phyloP scores from a whole-genome alignment of 1,139 yeast species.

The Geotrichum klebahnii region DNA sequence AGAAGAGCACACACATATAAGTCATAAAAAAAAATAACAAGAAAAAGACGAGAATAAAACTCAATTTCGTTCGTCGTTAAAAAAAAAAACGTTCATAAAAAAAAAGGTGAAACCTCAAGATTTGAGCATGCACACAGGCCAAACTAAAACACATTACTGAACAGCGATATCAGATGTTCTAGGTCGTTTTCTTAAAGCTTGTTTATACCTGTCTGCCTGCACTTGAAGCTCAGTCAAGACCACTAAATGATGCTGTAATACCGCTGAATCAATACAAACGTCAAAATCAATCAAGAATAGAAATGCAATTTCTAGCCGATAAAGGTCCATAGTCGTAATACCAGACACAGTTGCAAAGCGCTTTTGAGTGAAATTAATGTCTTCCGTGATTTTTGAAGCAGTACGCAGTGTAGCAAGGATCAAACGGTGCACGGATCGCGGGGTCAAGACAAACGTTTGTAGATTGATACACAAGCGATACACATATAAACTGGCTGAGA shows the following conservation, averaged over 20 bases:
- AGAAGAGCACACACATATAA: no score
- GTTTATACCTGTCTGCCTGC: conserved; percentile 4
- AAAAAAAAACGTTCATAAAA: no score
- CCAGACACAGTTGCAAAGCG: conserved; percentile 55
- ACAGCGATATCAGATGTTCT: conserved; percentile 4
- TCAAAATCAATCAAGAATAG: conserved; percentile 42
- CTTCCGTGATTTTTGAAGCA: conserved; percentile 52
- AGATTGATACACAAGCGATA: conserved; percentile 38
- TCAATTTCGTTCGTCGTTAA: not conserved
- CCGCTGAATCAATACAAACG: conserved; percentile 31
- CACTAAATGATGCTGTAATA: conserved; percentile 8
- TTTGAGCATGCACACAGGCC: no score
- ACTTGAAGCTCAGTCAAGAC: conserved; percentile 7
- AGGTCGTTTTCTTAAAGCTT: conserved; percentile 9
- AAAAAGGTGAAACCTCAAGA: no score
- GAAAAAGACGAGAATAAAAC: no score
- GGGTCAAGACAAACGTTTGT: conserved; percentile 32
- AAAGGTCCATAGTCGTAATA: conserved; percentile 44
- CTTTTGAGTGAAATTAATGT: conserved; percentile 48
- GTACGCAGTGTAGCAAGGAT: conserved; percentile 50
- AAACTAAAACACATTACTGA: no score
- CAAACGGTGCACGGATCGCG: conserved; percentile 47
- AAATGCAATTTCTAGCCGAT: conserved; percentile 48
- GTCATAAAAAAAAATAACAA: no score
- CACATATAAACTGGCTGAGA: conserved; percentile 41